A percentile compares a stretch with the other conserved stretches of the same genome.
phyloP scores from a whole-genome alignment of 371 early-diverging fungal genomes.

The Mucor mucedo region DNA sequence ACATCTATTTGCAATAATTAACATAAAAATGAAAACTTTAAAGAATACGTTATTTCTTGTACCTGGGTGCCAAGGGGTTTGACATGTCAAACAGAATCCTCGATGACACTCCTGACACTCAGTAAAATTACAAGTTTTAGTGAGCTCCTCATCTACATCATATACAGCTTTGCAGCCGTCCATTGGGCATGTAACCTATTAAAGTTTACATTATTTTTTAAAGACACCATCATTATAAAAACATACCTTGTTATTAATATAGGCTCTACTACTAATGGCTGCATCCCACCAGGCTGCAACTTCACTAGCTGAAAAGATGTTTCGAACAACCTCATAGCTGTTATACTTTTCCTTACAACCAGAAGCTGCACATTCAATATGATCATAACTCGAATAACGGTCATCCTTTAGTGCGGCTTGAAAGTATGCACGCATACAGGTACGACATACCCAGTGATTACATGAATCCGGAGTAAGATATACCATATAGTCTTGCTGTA shows the following conservation, averaged over 20 bases:
- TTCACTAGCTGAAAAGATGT: background rate
- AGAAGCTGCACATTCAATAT: slow-evolving; percentile 15
- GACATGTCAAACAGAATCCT: slow-evolving; percentile 30
- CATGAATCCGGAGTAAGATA: slow-evolving; percentile 1
- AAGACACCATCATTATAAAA: background rate
- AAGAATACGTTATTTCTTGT: background rate
- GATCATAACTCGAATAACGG: slow-evolving; percentile 4
- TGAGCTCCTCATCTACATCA: slow-evolving; percentile 17
- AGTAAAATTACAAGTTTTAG: slow-evolving; percentile 23
- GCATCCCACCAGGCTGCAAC: slow-evolving; percentile 20
- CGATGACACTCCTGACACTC: slow-evolving; percentile 28
- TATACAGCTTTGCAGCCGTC: slow-evolving; percentile 15
- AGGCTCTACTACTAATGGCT: slow-evolving; percentile 8
- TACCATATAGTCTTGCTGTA: background rate
- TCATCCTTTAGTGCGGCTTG: background rate
- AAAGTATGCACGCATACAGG: slow-evolving; percentile 19
- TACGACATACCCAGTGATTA: slow-evolving; percentile 11
- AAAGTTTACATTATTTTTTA: background rate
- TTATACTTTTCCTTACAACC: slow-evolving; percentile 7
- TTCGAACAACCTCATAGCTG: background rate
- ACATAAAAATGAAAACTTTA: no score
- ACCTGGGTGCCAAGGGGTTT: slow-evolving; percentile 32
- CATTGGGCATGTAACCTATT: slow-evolving; percentile 21
- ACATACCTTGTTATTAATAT: slow-evolving; percentile 21
- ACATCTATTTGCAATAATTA: slow-evolving; percentile 15